Conservation (phyloP, 2,329 filamentous ascomycete species). For the Phialophora expanda region DNA sequence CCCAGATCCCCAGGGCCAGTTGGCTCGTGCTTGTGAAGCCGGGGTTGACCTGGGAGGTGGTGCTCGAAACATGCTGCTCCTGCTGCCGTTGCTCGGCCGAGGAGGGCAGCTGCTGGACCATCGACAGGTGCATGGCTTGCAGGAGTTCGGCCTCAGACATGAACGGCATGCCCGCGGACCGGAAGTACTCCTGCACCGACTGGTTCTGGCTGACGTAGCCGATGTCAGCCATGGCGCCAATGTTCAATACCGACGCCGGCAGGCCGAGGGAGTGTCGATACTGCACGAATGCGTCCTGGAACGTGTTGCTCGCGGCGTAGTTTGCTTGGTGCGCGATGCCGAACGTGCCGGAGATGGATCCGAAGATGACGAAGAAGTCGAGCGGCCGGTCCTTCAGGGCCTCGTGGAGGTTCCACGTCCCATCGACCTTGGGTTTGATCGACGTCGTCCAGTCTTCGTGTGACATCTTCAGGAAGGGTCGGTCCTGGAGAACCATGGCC, state of each 20-base stretch:
- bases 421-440: conserved; percentile 49
- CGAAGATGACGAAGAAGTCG: too few relatives aligned
- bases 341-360: too few relatives aligned
- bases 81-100: too few relatives aligned
- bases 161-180: neutral
- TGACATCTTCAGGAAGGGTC: conserved; percentile 47
- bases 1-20: too few relatives aligned
- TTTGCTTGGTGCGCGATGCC: neutral
- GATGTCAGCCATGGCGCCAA: neutral
- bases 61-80: too few relatives aligned
- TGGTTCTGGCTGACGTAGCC: neutral
- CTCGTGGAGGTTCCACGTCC: conserved; percentile 46
- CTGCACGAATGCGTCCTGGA: neutral
- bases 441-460: conserved; percentile 48
- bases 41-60: too few relatives aligned
- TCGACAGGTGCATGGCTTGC: neutral
- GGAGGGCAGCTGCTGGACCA: neutral
- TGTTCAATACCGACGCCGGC: neutral
- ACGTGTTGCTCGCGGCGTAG: neutral
- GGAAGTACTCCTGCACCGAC: neutral
- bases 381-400: too few relatives aligned
- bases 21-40: too few relatives aligned
- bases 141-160: neutral
- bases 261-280: neutral
- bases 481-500: conserved; percentile 51